Conservation (phyloP, 129 eudicot genomes). For the Scalesia atractyloides region DNA sequence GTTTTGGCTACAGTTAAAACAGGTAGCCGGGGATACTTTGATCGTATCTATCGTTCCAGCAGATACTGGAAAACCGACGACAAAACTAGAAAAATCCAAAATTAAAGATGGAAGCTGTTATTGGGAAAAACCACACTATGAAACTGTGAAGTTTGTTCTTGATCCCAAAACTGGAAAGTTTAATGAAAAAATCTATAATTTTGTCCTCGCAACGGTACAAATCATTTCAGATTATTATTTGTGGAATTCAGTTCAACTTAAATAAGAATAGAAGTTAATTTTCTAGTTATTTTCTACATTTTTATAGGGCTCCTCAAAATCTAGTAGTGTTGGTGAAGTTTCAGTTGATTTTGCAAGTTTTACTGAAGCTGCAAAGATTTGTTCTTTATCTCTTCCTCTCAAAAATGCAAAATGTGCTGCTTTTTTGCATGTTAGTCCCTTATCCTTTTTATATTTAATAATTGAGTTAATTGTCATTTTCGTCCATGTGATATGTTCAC, state of each 20-base stretch:
- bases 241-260: constrained; percentile 19
- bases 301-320: constrained; percentile 79
- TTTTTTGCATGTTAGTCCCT: constrained; percentile 75
- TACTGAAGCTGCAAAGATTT: constrained; percentile 62
- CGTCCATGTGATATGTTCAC: too few relatives aligned
- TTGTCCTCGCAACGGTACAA: constrained; percentile 69
- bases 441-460: background rate
- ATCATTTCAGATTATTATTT: constrained; percentile 3
- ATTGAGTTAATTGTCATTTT: too few relatives aligned
- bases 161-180: constrained; percentile 79
- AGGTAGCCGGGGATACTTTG: constrained; percentile 65
- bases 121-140: constrained; percentile 83
- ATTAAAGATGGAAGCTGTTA: constrained; percentile 78
- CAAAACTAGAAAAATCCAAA: constrained; percentile 62
- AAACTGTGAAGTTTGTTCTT: constrained; percentile 66
- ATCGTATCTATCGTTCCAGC: constrained; percentile 80
- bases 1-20: constrained; percentile 50
- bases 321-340: constrained; percentile 84
- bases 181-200: constrained; percentile 70
- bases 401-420: constrained; percentile 59
- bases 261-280: constrained; percentile 1
- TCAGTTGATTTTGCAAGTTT: constrained; percentile 76
- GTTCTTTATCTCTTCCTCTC: constrained; percentile 69
- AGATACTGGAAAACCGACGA: constrained; percentile 78
- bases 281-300: background rate